Conservation (phyloP, 2,329 filamentous ascomycete genomes). For the Nemania abortiva region DNA sequence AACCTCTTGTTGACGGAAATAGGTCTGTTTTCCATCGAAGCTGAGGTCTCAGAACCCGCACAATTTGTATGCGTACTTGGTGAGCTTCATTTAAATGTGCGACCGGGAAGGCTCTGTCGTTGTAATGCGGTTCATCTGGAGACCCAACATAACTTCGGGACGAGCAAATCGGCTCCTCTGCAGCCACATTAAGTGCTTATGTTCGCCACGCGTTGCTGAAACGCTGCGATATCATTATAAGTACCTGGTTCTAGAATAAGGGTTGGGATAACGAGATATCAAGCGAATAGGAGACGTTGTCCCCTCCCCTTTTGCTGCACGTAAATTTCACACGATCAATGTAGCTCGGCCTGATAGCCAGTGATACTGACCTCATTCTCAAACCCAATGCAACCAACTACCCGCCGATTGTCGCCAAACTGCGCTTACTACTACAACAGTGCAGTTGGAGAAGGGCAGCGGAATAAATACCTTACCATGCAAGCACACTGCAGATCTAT, state of each 20-base stretch:
- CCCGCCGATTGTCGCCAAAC: slow-evolving; percentile 34
- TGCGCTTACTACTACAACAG: slow-evolving; percentile 43
- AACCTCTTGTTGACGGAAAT: neutral
- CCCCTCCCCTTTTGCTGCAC: slow-evolving; percentile 44
- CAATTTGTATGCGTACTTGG: neutral
- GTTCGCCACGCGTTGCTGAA: slow-evolving; percentile 8
- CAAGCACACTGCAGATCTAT: slow-evolving; percentile 36
- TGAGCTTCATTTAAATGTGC: neutral
- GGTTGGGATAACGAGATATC: slow-evolving; percentile 3
- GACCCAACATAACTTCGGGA: neutral
- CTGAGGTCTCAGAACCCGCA: neutral
- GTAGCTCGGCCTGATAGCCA: slow-evolving; percentile 37
- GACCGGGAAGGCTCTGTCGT: slow-evolving; percentile 2
- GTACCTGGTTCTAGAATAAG: slow-evolving; percentile 26
- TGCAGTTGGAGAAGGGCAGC: slow-evolving; percentile 20
- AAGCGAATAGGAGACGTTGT: slow-evolving; percentile 38
- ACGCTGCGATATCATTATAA: slow-evolving; percentile 30
- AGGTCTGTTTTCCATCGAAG: neutral
- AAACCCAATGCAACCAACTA: slow-evolving; percentile 44
- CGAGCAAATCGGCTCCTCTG: neutral
- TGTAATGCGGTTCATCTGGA: neutral
- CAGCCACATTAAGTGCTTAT: neutral
- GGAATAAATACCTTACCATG: slow-evolving; percentile 26
- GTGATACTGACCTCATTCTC: slow-evolving; percentile 35
- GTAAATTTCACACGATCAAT: slow-evolving; percentile 44